Base-by-base conservation (phyloP, 2,329 filamentous ascomycete species). In the Xylariomycetidae sp. region DNA sequence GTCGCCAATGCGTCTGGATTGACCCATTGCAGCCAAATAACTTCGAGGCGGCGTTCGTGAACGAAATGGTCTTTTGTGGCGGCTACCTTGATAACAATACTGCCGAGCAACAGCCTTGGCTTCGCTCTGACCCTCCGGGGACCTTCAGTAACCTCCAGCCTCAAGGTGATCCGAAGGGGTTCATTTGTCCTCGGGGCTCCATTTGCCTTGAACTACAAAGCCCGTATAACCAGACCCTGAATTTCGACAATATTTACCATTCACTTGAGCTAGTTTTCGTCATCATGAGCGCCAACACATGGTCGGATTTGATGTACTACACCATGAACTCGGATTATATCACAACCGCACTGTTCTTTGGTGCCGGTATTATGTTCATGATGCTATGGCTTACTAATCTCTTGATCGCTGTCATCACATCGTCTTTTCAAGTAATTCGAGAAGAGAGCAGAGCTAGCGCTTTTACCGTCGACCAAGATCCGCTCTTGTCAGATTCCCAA, bases 251-350 rank as follows among this genome's bases (percentile, higher is more conserved):
- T 55, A 94, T 98, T 25, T 64, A 87, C 18, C 82, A 97, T 44
- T 96, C 89, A 0, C 65, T 97, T 33, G 88, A 98, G 62, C 69
- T 97, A 37, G 89, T 98, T 3, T 98, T 98, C 54, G 88, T 98
- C 32, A 83, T 98, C 54, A 98, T 98, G 87, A 95, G 88, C 51
- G 90, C 88, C 30, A 98, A 98, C 57, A 98, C 92, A 0, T 98
- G 94, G 61, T 85, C 88, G 2, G 88, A 97, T 59, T 66, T 97
- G 33, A 88, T 98, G 70, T 98, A 98, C 60, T 85, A 88, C 49
- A 88, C 90, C 4, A 88, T 85, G 33, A 80, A 94, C 52, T 94
- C 87, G 16, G 92, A 98, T 57, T 97, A 94, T 51, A 74, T 94
- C 6, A 76, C 86, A 12, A 80, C 88, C 4, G 87, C 89, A 2